Base-by-base conservation (phyloP, 139 green algal genomes). In the Pseudopediastrum boryanum region DNA sequence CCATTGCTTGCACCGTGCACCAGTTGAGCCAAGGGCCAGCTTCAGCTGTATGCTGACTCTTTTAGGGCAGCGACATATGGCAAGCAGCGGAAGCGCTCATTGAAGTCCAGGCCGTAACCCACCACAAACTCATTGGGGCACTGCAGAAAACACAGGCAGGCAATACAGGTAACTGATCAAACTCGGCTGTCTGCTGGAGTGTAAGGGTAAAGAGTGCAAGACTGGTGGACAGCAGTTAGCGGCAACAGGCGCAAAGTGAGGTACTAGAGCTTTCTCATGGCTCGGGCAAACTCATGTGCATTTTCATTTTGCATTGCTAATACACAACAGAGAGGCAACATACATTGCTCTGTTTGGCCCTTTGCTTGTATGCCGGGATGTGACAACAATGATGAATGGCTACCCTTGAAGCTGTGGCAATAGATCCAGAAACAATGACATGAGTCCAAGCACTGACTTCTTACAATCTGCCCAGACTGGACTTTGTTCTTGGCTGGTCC, bases 61-160 rank as follows among this genome's bases (percentile, higher is more conserved):
- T 86, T 91, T 29, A 98, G 75, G 0, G 97, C 89, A 4, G 94
- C 94, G 8, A 98, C 77, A 69, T 95, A 97, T 1, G 90, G 89
- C 66, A 97, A 75, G 4, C 62, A 87, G 19, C 94, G 77, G 73
- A 93, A 98, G 36, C 82, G 38, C 67, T 96, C 91, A 29, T 93
- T 84, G 62, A 90, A 98, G 85, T 98, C 95, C 65, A 98, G 84
- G 7, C 95, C 95, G 72, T 96, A 98, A 5, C 95, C 95, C 2
- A 98, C 88, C n/a, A 98, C 93, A 85, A 98, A 98, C 39, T 94
- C 84, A 54, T 98, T 91, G 33, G 86, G 86, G 72, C 92, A 95
- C 88, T 94, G 81, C 63, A 71, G 27, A 16, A n/a, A 52, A 10
- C 31, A 78, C 41, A 51, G 67, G 31, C 16, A 52, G 74, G 31